phyloP scores from a whole-genome alignment of 495 filamentous ascomycete genomes.

The Chlorociboria aeruginascens region DNA sequence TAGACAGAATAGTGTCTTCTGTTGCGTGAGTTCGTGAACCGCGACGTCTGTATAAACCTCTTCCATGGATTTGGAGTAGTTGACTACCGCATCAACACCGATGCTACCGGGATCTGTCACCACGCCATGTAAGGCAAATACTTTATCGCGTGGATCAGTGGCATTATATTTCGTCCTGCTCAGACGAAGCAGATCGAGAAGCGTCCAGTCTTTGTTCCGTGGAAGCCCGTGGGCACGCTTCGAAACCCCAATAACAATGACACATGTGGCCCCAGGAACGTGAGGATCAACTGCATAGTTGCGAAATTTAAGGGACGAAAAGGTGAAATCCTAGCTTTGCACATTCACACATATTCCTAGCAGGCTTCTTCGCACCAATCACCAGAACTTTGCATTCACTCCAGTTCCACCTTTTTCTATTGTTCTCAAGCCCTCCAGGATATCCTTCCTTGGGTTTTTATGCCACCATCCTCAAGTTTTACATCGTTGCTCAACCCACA shows the following conservation, averaged over 20 bases:
- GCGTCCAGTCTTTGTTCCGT: background rate
- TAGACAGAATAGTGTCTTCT: background rate
- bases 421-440: conserved; percentile 21
- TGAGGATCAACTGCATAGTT: background rate
- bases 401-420: conserved; percentile 30
- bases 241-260: background rate
- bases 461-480: conserved; percentile 16
- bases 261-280: background rate
- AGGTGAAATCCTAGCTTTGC: too few species aligned
- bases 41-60: conserved; percentile 3
- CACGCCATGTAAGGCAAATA: conserved; percentile 4
- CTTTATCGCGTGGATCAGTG: conserved; percentile 7
- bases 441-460: conserved; percentile 16
- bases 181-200: background rate
- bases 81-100: background rate
- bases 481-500: conserved; percentile 25
- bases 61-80: conserved; percentile 5
- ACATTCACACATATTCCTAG: conserved; percentile 5
- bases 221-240: background rate
- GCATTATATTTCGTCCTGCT: background rate
- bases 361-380: conserved; percentile 30
- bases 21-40: background rate
- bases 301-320: too few species aligned
- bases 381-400: conserved; percentile 26
- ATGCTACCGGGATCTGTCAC: background rate